Evolutionary conservation across 345 rosid species (phyloP), one percentile per base, ranked within the genome.

Genomic region (Turritis glabra): DNA sequence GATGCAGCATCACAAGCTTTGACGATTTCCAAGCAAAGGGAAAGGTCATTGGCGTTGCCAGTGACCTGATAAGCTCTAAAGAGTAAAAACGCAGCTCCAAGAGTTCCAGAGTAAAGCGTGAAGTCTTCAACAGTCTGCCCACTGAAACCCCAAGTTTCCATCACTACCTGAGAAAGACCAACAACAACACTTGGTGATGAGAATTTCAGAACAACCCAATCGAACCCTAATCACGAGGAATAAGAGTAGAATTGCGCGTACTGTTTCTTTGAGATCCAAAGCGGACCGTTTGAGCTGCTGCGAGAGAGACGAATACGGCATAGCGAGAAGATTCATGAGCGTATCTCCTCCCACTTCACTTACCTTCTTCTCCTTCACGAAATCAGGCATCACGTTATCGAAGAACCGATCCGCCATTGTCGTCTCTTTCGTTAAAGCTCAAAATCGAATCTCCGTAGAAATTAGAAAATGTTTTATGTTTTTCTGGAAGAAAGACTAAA

Each of bases 241-340:
- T 1, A 37, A 32, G 10, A 35, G 14, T 1, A 32, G 5, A 26
- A 13, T 14, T 10, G 64, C 17, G 46, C 29, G 3, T 63, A 88
- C 97, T 5, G 85, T 83, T 81, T 87, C 91, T 82, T 88, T 88
- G 57, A 91, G 89, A 76, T 91, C 95, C 75, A 89, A 79, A 40
- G 88, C 97, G 22, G 90, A 75, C 41, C 89, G 86, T 71, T 88
- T 84, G 73, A 91, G 80, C 25, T 66, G 79, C 74, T 78, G 86
- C 33, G 89, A 84, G 71, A 91, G 84, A 64, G 81, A 53, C 22
- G 84, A 57, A 83, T 85, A 84, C 0, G 96, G 91, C 88, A 79
- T 82, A 51, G 83, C 80, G 40, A 91, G 91, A 55, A 89, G 93
- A 70, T 84, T 81, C 81, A 67, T 51, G 40, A 88, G 84, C n/a